phyloP scores from a whole-genome alignment of 768 basidiomycete species.

The Mycena rebaudengoi region DNA sequence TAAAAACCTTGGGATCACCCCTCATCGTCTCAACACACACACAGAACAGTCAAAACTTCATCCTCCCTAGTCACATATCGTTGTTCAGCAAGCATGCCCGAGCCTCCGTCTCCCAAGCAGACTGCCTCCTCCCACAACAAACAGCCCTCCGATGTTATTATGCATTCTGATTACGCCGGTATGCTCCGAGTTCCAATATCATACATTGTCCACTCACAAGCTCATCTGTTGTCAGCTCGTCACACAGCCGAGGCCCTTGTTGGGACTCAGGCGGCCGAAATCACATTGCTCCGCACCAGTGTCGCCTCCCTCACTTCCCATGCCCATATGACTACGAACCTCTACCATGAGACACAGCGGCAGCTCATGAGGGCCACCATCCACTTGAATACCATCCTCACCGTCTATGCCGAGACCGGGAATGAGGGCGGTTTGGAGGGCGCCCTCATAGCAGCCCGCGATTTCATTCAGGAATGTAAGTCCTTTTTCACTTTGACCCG shows the following conservation, averaged over 20 bases:
- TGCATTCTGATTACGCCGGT: not conserved
- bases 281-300: too few relatives aligned
- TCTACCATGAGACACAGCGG: not conserved
- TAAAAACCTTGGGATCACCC: constrained; percentile 14
- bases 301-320: not conserved
- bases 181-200: not conserved
- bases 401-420: not conserved
- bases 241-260: not conserved
- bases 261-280: not conserved
- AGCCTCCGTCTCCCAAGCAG: too few relatives aligned
- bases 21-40: not conserved
- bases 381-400: not conserved
- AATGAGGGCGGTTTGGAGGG: not conserved
- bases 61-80: too few relatives aligned
- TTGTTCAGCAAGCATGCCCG: too few relatives aligned
- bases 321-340: not conserved
- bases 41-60: not conserved
- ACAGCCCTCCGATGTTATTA: not conserved
- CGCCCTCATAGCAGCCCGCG: not conserved
- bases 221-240: not conserved
- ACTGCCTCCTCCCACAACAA: not conserved
- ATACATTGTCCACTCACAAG: not conserved
- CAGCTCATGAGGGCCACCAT: not conserved
- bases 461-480: not conserved
- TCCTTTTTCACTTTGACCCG: constrained; percentile 6